These are phyloP conservation scores for Carex myosuroides DNA, from an alignment of 176 grass and related monocot species.

Conservation along the genomic window DNA sequence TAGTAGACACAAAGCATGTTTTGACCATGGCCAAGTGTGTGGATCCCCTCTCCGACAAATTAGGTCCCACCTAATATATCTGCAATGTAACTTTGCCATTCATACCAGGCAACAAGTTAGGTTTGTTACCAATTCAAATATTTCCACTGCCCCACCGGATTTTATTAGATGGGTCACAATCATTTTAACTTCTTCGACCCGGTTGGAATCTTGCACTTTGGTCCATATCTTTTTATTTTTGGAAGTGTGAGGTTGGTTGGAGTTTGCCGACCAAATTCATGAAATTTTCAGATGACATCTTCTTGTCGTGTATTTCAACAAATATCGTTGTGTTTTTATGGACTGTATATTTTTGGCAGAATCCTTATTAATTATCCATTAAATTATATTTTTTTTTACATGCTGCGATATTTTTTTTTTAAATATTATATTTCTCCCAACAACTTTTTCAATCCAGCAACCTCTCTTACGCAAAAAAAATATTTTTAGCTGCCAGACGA, in stretches of 20 bases:
- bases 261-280: background rate
- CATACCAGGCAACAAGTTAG: background rate
- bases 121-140: background rate
- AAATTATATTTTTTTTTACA: too few relatives aligned
- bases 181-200: background rate
- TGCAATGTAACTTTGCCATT: background rate
- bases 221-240: background rate
- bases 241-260: background rate
- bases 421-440: too few relatives aligned
- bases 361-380: too few relatives aligned
- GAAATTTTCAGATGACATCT: background rate
- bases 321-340: too few relatives aligned
- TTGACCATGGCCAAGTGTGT: background rate
- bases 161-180: background rate
- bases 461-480: too few relatives aligned
- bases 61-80: background rate
- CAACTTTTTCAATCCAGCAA: too few relatives aligned
- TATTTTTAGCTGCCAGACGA: too few relatives aligned
- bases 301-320: background rate
- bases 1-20: background rate
- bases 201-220: background rate
- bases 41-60: background rate
- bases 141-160: background rate
- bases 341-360: too few relatives aligned
- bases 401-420: too few relatives aligned